A percentile compares a stretch with the other conserved stretches of the same genome.
Evolutionary conservation across 202 grass and related monocot genomes (phyloP).

Genomic region (Brachypodium distachyon): DNA sequence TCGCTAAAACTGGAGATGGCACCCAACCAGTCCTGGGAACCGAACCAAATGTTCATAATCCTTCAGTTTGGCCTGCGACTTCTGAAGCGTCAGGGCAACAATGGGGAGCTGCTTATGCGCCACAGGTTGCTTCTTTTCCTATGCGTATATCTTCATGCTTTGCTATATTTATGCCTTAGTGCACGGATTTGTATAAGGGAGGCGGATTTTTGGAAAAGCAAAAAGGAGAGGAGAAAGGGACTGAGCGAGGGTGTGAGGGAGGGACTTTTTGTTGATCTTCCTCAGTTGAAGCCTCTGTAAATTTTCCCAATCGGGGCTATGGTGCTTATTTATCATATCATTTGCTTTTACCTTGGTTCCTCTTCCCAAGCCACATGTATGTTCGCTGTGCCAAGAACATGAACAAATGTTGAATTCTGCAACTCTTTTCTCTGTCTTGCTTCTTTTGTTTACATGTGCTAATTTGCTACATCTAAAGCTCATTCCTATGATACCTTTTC

Average conservation of each 20-base stretch:
- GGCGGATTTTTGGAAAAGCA: not conserved
- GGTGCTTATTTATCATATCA: not conserved
- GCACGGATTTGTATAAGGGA: not conserved
- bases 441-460: not conserved
- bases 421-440: not conserved
- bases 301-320: not conserved
- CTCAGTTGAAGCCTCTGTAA: not conserved
- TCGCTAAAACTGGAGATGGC: conserved; percentile 47
- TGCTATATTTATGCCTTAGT: not conserved
- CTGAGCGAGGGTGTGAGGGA: too few species aligned
- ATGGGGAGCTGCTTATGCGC: conserved; percentile 73
- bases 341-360: not conserved
- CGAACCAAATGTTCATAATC: conserved; percentile 59
- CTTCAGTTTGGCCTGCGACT: conserved; percentile 40
- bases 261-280: not conserved
- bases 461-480: not conserved
- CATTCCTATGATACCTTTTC: not conserved
- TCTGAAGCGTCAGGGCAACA: conserved; percentile 56
- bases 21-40: conserved; percentile 38
- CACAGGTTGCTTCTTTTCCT: conserved; percentile 42
- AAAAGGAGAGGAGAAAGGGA: not conserved
- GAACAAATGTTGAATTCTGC: not conserved
- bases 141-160: not conserved
- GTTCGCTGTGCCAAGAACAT: not conserved
- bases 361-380: not conserved